phyloP scores from a whole-genome alignment of 2,329 filamentous ascomycete species.

The Epichloe sylvatica region DNA sequence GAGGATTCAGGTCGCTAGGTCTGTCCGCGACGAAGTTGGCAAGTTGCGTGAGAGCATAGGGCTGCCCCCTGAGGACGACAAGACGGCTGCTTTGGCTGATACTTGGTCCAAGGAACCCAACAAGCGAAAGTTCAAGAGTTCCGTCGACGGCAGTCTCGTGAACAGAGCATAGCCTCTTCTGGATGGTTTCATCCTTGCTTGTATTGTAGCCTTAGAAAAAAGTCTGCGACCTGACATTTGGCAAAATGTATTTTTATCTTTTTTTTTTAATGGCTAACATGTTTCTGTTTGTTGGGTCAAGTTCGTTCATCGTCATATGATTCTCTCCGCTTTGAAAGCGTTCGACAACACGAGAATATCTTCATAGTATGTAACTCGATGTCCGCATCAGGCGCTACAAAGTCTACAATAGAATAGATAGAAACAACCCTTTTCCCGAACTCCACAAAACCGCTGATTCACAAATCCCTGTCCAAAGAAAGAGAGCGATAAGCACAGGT shows the following conservation, averaged over 20 bases:
- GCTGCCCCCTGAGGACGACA: slow-evolving; percentile 62
- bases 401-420: background rate
- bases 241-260: background rate
- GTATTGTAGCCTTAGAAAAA: background rate
- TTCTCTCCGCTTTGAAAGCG: background rate
- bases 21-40: slow-evolving; percentile 66
- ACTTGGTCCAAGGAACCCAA: slow-evolving; percentile 54
- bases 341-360: background rate
- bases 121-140: slow-evolving; percentile 35
- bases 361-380: background rate
- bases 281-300: background rate
- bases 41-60: slow-evolving; percentile 61
- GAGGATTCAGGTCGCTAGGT: slow-evolving; percentile 63
- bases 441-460: background rate
- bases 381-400: background rate
- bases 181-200: background rate
- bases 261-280: background rate
- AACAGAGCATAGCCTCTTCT: slow-evolving; percentile 15
- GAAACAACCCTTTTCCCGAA: background rate
- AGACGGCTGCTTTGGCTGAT: slow-evolving; percentile 60
- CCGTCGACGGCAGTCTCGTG: slow-evolving; percentile 39
- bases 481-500: background rate
- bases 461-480: background rate
- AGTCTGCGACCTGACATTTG: background rate
- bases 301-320: background rate